Evolutionary conservation across 352 stramenopile genomes (phyloP).

Genomic region (Peronosclerospora sorghi): DNA sequence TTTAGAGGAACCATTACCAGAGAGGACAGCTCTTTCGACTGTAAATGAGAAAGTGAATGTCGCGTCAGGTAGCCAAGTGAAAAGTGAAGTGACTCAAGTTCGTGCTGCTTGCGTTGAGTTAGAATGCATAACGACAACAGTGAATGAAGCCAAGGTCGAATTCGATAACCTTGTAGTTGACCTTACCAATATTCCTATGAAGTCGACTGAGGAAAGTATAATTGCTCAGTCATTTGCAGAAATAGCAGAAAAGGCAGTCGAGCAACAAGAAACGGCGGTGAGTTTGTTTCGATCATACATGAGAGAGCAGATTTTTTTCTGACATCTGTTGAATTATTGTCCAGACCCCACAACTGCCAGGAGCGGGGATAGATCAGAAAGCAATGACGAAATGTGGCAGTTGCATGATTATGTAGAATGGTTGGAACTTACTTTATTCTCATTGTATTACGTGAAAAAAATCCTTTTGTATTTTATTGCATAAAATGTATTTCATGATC

Average conservation of each 20-base stretch:
- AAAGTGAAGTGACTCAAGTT: conserved; percentile 2
- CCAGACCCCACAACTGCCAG: conserved; percentile 3
- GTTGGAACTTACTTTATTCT: too few species aligned
- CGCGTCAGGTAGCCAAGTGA: conserved; percentile 2
- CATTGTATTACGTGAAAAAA: too few species aligned
- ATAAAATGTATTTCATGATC: too few species aligned
- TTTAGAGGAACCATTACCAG: neutral
- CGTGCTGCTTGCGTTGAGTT: too few species aligned
- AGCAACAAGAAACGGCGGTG: conserved; percentile 5
- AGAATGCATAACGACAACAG: too few species aligned
- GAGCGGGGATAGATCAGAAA: conserved; percentile 34
- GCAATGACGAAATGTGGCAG: conserved; percentile 54
- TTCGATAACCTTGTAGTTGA: conserved; percentile 1
- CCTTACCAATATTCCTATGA: neutral
- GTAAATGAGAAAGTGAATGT: conserved; percentile 1
- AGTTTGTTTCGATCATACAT: too few species aligned
- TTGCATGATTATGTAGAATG: conserved; percentile 55
- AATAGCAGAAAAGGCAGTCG: conserved; percentile 8
- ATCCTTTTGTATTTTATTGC: too few species aligned
- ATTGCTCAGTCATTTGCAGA: conserved; percentile 7
- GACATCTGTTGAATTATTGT: neutral
- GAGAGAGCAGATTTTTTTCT: too few species aligned
- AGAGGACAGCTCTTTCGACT: neutral
- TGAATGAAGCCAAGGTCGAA: conserved; percentile 1
- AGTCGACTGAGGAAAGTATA: conserved; percentile 2